phyloP scores from a whole-genome alignment of 768 basidiomycete species.

The Amanita phalloides region DNA sequence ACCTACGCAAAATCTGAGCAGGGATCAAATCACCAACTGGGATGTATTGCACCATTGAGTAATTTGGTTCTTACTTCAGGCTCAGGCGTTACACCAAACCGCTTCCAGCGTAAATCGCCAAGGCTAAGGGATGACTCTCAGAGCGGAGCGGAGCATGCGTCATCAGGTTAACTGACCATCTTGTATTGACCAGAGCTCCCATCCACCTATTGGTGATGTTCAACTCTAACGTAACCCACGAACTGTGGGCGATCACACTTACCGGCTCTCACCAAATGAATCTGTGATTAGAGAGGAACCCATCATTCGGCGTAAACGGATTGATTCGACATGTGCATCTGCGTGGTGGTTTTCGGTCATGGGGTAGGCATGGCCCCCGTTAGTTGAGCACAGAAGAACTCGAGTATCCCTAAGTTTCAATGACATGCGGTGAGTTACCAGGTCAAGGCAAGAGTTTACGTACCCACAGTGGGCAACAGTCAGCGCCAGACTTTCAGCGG shows the following conservation, averaged over 20 bases:
- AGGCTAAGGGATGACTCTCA: slow-evolving; percentile 35
- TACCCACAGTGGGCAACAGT: slow-evolving; percentile 93
- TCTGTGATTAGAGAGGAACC: slow-evolving; percentile 85
- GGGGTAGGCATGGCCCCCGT: slow-evolving; percentile 62
- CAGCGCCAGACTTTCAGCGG: slow-evolving; percentile 60
- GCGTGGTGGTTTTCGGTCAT: slow-evolving; percentile 96
- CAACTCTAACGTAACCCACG: slow-evolving; percentile 4
- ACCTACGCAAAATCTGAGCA: slow-evolving; percentile 31
- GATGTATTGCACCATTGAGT: slow-evolving; percentile 46
- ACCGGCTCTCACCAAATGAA: slow-evolving; percentile 90
- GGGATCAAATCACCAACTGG: neutral
- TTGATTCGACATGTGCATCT: slow-evolving; percentile 81
- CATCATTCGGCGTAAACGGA: slow-evolving; percentile 81
- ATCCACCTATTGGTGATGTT: slow-evolving; percentile 58
- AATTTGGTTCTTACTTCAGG: slow-evolving; percentile 76
- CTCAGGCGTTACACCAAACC: slow-evolving; percentile 86
- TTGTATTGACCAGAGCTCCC: slow-evolving; percentile 87
- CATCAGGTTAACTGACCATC: slow-evolving; percentile 45
- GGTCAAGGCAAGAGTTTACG: slow-evolving; percentile 10
- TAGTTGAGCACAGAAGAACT: slow-evolving; percentile 68
- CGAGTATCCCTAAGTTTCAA: slow-evolving; percentile 64
- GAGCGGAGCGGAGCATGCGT: neutral
- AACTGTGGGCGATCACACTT: slow-evolving; percentile 10
- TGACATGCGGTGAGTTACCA: neutral
- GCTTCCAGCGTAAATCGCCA: slow-evolving; percentile 84